phyloP scores from a whole-genome alignment of 1,139 yeast species.

The Suhomyces bribrorum region DNA sequence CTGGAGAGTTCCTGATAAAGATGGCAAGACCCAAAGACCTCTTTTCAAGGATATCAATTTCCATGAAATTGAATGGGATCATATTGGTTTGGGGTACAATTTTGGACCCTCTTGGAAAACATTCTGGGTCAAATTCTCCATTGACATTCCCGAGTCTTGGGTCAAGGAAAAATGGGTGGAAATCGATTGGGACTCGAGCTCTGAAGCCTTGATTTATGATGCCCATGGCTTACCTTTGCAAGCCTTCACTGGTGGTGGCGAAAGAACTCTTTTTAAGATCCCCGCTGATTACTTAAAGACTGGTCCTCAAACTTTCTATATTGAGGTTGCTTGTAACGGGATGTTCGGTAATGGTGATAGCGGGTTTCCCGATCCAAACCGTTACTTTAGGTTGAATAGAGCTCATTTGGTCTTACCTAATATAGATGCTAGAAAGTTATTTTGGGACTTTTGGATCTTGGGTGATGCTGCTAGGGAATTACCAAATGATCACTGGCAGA shows the following conservation, averaged over 20 bases:
- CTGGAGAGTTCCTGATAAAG: slow-evolving; percentile 63
- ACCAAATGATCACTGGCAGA: slow-evolving; percentile 74
- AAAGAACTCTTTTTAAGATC: slow-evolving; percentile 70
- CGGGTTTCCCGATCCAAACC: slow-evolving; percentile 65
- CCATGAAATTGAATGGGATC: slow-evolving; percentile 51
- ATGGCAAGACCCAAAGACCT: slow-evolving; percentile 63
- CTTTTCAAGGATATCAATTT: slow-evolving; percentile 66
- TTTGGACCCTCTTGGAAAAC: slow-evolving; percentile 98
- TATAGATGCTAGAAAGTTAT: slow-evolving; percentile 73
- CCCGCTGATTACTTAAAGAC: slow-evolving; percentile 54
- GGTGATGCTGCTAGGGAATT: slow-evolving; percentile 91
- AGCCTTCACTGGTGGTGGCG: slow-evolving; percentile 86
- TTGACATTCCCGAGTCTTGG: slow-evolving; percentile 67
- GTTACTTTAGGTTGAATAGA: slow-evolving; percentile 62
- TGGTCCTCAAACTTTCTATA: slow-evolving; percentile 58
- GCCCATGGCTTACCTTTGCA: slow-evolving; percentile 68
- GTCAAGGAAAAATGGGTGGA: slow-evolving; percentile 48
- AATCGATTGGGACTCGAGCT: slow-evolving; percentile 83
- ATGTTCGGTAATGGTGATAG: slow-evolving; percentile 84
- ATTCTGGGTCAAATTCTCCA: slow-evolving; percentile 80
- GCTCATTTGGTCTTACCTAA: slow-evolving; percentile 87
- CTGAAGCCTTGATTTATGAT: slow-evolving; percentile 81
- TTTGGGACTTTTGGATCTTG: slow-evolving; percentile 82
- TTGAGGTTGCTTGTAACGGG: slow-evolving; percentile 92
- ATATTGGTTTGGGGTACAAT: slow-evolving; percentile 66